Evolutionary conservation across 495 filamentous ascomycete genomes (phyloP).

Genomic region (Hypoxylon perforatum): DNA sequence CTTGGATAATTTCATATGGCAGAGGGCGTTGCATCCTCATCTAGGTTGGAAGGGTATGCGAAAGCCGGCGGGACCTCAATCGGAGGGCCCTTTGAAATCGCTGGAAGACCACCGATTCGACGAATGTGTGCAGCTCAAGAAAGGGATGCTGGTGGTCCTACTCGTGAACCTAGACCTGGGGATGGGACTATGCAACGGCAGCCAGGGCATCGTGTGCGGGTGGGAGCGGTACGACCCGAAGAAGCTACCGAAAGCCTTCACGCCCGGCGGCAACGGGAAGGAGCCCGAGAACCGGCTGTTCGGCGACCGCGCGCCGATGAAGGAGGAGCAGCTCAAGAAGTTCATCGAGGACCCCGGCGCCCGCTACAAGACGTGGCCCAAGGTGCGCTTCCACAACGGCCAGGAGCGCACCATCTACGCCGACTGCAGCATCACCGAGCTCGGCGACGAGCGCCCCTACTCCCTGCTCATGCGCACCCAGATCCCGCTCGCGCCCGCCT

Average conservation of each 20-base stretch:
- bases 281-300: constrained; percentile 30
- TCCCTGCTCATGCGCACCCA: constrained; percentile 81
- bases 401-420: constrained; percentile 54
- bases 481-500: constrained; percentile 87
- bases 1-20: constrained; percentile 70
- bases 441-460: constrained; percentile 59
- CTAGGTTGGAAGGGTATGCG: constrained; percentile 69
- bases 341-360: constrained; percentile 44
- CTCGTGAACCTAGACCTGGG: constrained; percentile 88
- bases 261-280: constrained; percentile 8
- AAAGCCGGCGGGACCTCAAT: constrained; percentile 72
- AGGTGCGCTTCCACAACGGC: constrained; percentile 75
- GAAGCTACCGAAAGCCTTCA: constrained; percentile 59
- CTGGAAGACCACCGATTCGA: constrained; percentile 64
- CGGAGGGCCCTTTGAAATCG: constrained; percentile 60
- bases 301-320: constrained; percentile 58
- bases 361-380: constrained; percentile 66
- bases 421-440: constrained; percentile 58
- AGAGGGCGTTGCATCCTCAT: constrained; percentile 67
- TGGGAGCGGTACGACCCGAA: constrained; percentile 75
- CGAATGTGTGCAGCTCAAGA: constrained; percentile 74
- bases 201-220: constrained; percentile 80
- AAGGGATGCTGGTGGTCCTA: constrained; percentile 90
- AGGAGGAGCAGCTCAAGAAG: constrained; percentile 41
- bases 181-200: constrained; percentile 85